Conservation (phyloP, 805 yeast genomes). For the Lipomyces starkeyi region DNA sequence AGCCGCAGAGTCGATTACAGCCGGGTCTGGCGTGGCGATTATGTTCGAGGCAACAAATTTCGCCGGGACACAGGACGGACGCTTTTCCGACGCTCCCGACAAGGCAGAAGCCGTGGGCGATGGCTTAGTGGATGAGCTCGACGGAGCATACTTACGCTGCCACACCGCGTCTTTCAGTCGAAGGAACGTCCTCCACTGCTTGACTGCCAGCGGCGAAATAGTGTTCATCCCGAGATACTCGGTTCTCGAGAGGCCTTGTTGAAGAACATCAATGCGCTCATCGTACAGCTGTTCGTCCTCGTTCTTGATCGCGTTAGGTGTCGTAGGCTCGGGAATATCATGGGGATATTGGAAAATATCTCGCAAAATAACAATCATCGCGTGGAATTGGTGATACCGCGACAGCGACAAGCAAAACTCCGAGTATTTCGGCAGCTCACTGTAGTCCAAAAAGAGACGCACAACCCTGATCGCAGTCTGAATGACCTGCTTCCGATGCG, state of each 20-base stretch:
- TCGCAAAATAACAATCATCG: constrained; percentile 26
- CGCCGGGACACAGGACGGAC: no score
- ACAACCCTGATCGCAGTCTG: constrained; percentile 23
- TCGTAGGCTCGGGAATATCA: background rate
- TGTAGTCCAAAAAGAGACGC: constrained; percentile 14
- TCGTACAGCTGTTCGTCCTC: constrained; percentile 12
- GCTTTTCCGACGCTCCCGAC: no score
- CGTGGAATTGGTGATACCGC: constrained; percentile 25
- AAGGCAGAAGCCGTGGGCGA: no score
- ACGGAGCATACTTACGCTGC: background rate
- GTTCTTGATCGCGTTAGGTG: background rate
- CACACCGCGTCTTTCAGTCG: constrained; percentile 13
- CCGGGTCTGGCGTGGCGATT: background rate
- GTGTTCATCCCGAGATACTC: constrained; percentile 16
- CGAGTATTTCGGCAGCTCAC: constrained; percentile 1
- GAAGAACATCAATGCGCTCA: constrained; percentile 20
- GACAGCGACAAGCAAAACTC: constrained; percentile 16
- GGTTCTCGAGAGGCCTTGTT: constrained; percentile 14
- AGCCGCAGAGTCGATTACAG: no score
- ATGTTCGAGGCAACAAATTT: background rate
- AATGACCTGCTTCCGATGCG: constrained; percentile 9
- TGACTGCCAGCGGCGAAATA: background rate
- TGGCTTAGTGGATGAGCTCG: no score
- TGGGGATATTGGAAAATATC: constrained; percentile 21
- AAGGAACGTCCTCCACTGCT: constrained; percentile 20